A percentile compares a stretch with the other conserved stretches of the same genome.
phyloP scores from a whole-genome alignment of 139 green algal genomes.

The Zygnema circumcarinatum region DNA sequence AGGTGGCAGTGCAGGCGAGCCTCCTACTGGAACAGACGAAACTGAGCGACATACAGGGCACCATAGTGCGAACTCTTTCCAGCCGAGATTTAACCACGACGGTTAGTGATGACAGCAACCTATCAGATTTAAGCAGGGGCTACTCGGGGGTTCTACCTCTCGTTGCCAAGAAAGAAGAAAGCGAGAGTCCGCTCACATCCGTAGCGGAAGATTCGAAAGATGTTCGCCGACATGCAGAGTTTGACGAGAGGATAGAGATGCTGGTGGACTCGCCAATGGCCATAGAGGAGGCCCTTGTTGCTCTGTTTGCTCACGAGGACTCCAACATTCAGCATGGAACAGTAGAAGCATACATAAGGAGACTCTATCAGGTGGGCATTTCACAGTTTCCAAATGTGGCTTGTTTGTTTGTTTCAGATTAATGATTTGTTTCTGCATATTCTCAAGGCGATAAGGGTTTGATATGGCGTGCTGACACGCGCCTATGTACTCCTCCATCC shows the following conservation, averaged over 20 bases:
- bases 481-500: no score
- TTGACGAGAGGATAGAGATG: slow-evolving; percentile 68
- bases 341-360: slow-evolving; percentile 80
- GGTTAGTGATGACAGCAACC: neutral
- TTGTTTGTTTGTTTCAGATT: no score
- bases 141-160: no score
- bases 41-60: slow-evolving; percentile 82
- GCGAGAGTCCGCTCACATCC: neutral
- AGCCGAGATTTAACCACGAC: slow-evolving; percentile 23
- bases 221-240: neutral
- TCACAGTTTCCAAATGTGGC: no score
- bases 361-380: slow-evolving; percentile 82
- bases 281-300: slow-evolving; percentile 91
- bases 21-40: slow-evolving; percentile 78
- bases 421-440: no score
- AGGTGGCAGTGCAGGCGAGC: slow-evolving; percentile 57
- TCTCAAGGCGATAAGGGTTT: no score
- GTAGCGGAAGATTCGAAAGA: neutral
- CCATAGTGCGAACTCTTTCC: slow-evolving; percentile 84
- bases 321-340: slow-evolving; percentile 21
- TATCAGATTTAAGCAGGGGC: neutral
- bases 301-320: slow-evolving; percentile 76
- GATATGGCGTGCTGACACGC: no score
- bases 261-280: slow-evolving; percentile 87
- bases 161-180: neutral